Conservation (phyloP, 2,329 filamentous ascomycete genomes). For the Talaromyces albobiverticillius region DNA sequence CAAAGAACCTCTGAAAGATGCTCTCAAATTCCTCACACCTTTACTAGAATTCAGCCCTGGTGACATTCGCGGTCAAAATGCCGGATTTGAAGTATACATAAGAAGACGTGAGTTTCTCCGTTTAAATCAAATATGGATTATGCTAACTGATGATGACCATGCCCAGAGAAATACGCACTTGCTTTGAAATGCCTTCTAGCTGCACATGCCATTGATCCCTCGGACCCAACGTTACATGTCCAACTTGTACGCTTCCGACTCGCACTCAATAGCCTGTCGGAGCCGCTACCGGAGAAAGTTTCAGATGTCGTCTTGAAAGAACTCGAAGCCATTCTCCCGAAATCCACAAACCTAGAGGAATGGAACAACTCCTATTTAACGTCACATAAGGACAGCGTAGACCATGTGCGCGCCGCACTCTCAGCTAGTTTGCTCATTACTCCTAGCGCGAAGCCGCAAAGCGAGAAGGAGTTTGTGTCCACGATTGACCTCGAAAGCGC, state of each 20-base stretch:
- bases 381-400: slow-evolving; percentile 60
- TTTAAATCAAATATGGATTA: not conserved
- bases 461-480: slow-evolving; percentile 62
- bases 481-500: slow-evolving; percentile 53
- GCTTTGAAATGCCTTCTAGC: slow-evolving; percentile 82
- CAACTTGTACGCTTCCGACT: slow-evolving; percentile 69
- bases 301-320: slow-evolving; percentile 67
- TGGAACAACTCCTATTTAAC: slow-evolving; percentile 66
- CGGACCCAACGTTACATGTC: slow-evolving; percentile 71
- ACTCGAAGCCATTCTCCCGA: slow-evolving; percentile 60
- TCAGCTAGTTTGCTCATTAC: slow-evolving; percentile 59
- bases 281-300: slow-evolving; percentile 63
- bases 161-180: slow-evolving; percentile 76
- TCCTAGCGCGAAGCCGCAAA: slow-evolving; percentile 52
- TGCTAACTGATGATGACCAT: slow-evolving; percentile 22
- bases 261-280: slow-evolving; percentile 54
- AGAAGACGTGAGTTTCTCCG: slow-evolving; percentile 66
- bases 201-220: slow-evolving; percentile 65
- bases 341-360: slow-evolving; percentile 55
- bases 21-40: slow-evolving; percentile 79
- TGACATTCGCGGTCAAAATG: slow-evolving; percentile 75
- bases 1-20: slow-evolving; percentile 76
- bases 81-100: slow-evolving; percentile 87
- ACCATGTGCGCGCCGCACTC: slow-evolving; percentile 63
- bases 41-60: slow-evolving; percentile 79